Evolutionary conservation across 305 asterid genomes (phyloP).

Genomic region (Fraxinus ornus): DNA sequence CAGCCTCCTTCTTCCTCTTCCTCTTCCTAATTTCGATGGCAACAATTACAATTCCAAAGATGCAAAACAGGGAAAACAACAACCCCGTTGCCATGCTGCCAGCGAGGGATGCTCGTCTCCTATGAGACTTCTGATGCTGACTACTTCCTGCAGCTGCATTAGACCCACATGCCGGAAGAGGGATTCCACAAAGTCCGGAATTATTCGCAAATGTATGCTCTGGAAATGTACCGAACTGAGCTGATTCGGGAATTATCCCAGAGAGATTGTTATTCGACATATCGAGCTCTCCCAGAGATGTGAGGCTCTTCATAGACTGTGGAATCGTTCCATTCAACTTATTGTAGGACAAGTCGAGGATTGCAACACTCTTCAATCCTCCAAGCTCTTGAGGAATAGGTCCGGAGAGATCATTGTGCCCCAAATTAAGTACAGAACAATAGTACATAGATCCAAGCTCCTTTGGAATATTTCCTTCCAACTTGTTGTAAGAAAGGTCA

Average conservation of each 20-base stretch:
- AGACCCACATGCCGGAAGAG: slow-evolving; percentile 54
- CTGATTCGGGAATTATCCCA: slow-evolving; percentile 70
- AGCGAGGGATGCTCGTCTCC: slow-evolving; percentile 63
- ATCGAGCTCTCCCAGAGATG: slow-evolving; percentile 67
- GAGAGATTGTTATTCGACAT: slow-evolving; percentile 71
- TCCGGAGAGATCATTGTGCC: slow-evolving; percentile 78
- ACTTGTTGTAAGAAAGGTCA: slow-evolving; percentile 70
- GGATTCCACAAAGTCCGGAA: slow-evolving; percentile 87
- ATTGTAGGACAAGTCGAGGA: slow-evolving; percentile 82
- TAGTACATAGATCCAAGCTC: slow-evolving; percentile 84
- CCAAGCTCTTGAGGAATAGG: slow-evolving; percentile 72
- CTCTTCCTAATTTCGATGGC: slow-evolving; percentile 58
- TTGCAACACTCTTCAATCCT: slow-evolving; percentile 68
- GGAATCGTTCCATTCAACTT: slow-evolving; percentile 71
- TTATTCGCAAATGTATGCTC: slow-evolving; percentile 61
- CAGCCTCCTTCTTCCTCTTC: slow-evolving; percentile 67
- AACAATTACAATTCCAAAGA: slow-evolving; percentile 68
- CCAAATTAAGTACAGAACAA: slow-evolving; percentile 63
- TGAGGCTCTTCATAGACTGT: slow-evolving; percentile 54
- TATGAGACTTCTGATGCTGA: slow-evolving; percentile 46
- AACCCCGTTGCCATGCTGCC: slow-evolving; percentile 84
- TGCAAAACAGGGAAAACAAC: slow-evolving; percentile 72
- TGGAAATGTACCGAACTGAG: slow-evolving; percentile 75
- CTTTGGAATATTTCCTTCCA: slow-evolving; percentile 81
- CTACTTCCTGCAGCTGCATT: slow-evolving; percentile 29